Evolutionary conservation across 1,139 yeast genomes (phyloP).

Genomic region (Trichomonascaceae sp.): DNA sequence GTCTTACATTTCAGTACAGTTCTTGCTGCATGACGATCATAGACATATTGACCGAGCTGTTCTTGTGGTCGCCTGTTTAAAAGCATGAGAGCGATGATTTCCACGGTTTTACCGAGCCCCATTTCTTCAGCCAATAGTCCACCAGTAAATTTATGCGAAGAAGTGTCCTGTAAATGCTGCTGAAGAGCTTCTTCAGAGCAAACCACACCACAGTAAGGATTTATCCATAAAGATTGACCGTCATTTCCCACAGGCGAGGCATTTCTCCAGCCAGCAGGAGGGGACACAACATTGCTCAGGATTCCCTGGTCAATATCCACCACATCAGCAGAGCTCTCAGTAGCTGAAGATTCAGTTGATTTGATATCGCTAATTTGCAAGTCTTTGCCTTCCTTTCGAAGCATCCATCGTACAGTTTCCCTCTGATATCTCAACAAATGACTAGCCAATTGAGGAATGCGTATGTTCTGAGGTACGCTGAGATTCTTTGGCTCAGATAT

Average conservation of each 20-base stretch:
- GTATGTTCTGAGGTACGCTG: slow-evolving; percentile 10
- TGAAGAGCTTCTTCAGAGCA: slow-evolving; percentile 17
- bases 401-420: slow-evolving; percentile 60
- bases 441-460: slow-evolving; percentile 43
- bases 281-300: slow-evolving; percentile 22
- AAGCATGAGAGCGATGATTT: slow-evolving; percentile 58
- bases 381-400: slow-evolving; percentile 50
- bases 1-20: slow-evolving; percentile 53
- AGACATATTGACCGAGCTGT: slow-evolving; percentile 13
- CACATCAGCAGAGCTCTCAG: slow-evolving; percentile 7
- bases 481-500: slow-evolving; percentile 12
- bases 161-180: slow-evolving; percentile 3
- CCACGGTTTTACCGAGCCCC: slow-evolving; percentile 96
- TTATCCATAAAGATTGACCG: slow-evolving; percentile 24
- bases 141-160: slow-evolving; percentile 37
- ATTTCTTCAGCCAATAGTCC: slow-evolving; percentile 87
- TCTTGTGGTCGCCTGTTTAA: slow-evolving; percentile 47
- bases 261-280: slow-evolving; percentile 28
- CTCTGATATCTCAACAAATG: slow-evolving; percentile 53
- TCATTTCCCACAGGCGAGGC: slow-evolving; percentile 1
- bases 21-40: slow-evolving; percentile 44
- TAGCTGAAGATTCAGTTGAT: not conserved
- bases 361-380: slow-evolving; percentile 27
- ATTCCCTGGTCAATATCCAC: slow-evolving; percentile 19
- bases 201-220: slow-evolving; percentile 29